Conservation (phyloP, 768 basidiomycete species). For the Termitomyces sp. region DNA sequence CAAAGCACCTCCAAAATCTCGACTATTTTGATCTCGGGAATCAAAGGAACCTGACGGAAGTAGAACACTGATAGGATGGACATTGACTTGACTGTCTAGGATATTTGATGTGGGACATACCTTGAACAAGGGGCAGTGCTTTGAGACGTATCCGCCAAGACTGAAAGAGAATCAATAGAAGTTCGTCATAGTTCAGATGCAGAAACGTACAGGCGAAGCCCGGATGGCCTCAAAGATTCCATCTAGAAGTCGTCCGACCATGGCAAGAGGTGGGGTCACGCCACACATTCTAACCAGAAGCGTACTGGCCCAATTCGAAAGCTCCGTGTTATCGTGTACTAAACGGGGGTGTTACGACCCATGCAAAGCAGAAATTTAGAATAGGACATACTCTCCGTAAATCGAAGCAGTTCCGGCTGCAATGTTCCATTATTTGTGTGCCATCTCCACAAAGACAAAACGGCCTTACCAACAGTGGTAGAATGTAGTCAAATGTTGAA, state of each 20-base stretch:
- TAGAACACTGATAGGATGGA: conserved; percentile 58
- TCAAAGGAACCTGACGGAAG: conserved; percentile 83
- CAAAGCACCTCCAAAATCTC: conserved; percentile 85
- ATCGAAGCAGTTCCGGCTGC: conserved; percentile 72
- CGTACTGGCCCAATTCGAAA: conserved; percentile 58
- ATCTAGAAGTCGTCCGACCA: conserved; percentile 67
- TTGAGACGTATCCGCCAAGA: conserved; percentile 89
- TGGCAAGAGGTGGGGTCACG: conserved; percentile 68
- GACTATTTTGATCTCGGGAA: conserved; percentile 70
- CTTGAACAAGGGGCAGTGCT: conserved; percentile 81
- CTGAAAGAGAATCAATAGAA: conserved; percentile 29
- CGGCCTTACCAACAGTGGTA: conserved; percentile 68
- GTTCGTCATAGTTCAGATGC: background rate
- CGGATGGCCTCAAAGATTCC: conserved; percentile 76
- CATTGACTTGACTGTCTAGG: background rate
- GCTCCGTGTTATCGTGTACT: conserved; percentile 77
- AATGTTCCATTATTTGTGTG: background rate
- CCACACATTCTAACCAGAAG: conserved; percentile 85
- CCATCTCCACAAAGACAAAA: background rate
- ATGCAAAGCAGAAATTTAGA: background rate
- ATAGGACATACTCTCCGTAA: conserved; percentile 55
- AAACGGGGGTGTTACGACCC: background rate
- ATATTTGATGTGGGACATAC: conserved; percentile 25
- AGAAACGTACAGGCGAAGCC: conserved; percentile 62
- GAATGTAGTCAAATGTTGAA: conserved; percentile 75